Percentiles rank a stretch among this genome's conserved stretches.
phyloP scores from a whole-genome alignment of 2,329 filamentous ascomycete species.

The Chrysosporium queenslandicum region DNA sequence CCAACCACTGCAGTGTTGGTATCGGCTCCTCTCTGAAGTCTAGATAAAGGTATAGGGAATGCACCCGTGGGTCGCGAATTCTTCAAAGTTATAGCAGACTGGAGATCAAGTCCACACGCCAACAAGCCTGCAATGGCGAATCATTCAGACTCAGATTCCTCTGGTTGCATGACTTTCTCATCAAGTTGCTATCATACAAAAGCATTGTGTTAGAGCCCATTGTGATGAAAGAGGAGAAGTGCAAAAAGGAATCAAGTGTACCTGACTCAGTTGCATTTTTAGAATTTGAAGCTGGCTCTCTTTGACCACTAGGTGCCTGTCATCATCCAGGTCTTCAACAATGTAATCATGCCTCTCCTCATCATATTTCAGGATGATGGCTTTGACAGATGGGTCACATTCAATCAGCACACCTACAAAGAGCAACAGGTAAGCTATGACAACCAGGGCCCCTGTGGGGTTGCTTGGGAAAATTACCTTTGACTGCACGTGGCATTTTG shows the following conservation, averaged over 20 bases:
- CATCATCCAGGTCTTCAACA: conserved; percentile 40
- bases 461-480: no score
- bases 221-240: background rate
- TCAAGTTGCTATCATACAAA: conserved; percentile 33
- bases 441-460: no score
- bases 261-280: conserved; percentile 35
- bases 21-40: no score
- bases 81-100: no score
- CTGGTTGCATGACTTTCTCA: conserved; percentile 39
- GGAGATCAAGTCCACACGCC: no score
- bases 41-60: no score
- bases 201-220: background rate
- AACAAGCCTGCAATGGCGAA: no score
- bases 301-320: conserved; percentile 38
- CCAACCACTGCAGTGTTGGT: no score
- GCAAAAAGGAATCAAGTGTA: conserved; percentile 20
- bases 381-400: conserved; percentile 42
- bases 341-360: conserved; percentile 40
- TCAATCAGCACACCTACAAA: conserved; percentile 37
- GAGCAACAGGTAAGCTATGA: background rate
- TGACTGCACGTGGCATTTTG: conserved; percentile 17
- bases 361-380: conserved; percentile 41
- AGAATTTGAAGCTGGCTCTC: conserved; percentile 37
- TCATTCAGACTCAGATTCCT: conserved; percentile 37
- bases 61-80: no score